These are phyloP conservation scores for Apiospora hydei DNA, from an alignment of 2,329 filamentous ascomycete genomes.

Conservation along the genomic window DNA sequence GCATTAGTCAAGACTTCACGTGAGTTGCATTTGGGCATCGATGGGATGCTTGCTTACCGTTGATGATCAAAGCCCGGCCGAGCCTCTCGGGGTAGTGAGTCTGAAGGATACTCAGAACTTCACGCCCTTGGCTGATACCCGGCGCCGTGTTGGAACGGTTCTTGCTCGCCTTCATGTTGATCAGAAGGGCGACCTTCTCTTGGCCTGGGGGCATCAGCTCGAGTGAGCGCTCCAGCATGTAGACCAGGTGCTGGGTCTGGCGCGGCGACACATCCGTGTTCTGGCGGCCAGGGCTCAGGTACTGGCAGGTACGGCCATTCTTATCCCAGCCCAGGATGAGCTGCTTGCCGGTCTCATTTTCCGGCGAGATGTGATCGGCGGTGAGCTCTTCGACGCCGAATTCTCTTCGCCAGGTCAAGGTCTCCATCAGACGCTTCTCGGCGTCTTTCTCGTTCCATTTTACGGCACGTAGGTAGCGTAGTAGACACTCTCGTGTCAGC, in stretches of 20 bases:
- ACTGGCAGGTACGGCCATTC: slow-evolving; percentile 84
- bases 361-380: slow-evolving; percentile 85
- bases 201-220: slow-evolving; percentile 88
- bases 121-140: slow-evolving; percentile 75
- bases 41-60: slow-evolving; percentile 66
- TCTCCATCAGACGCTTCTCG: slow-evolving; percentile 79
- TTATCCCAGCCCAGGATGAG: slow-evolving; percentile 88
- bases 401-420: slow-evolving; percentile 87
- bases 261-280: slow-evolving; percentile 88
- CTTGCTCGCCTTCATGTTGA: slow-evolving; percentile 88
- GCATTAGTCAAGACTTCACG: slow-evolving; percentile 27
- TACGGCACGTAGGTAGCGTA: slow-evolving; percentile 91
- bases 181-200: slow-evolving; percentile 85
- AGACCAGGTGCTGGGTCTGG: slow-evolving; percentile 93
- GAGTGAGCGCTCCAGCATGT: slow-evolving; percentile 90
- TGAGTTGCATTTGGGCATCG: neutral
- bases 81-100: slow-evolving; percentile 94
- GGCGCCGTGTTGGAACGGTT: slow-evolving; percentile 76
- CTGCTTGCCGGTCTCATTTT: slow-evolving; percentile 98
- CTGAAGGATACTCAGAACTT: slow-evolving; percentile 91
- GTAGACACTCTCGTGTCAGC: slow-evolving; percentile 89
- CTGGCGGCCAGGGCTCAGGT: slow-evolving; percentile 87
- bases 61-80: slow-evolving; percentile 87
- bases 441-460: slow-evolving; percentile 86
- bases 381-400: slow-evolving; percentile 84